Evolutionary conservation across 1,284 basidiomycete genomes (phyloP).

Genomic region (Sporisorium reilianum): DNA sequence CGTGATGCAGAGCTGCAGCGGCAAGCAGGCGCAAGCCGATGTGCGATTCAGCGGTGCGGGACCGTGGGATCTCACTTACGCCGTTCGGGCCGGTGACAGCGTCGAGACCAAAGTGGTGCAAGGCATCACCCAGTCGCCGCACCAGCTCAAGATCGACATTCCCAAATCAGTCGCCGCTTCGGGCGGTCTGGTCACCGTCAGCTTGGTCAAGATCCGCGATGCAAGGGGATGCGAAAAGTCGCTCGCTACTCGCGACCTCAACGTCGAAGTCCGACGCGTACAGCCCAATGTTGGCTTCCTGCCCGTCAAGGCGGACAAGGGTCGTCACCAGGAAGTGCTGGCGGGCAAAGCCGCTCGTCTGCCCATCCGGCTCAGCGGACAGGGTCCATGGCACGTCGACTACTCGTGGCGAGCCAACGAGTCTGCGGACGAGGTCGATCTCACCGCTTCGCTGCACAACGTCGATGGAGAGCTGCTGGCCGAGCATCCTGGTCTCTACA

Average conservation of each 20-base stretch:
- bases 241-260: constrained; percentile 81
- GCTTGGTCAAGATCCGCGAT: constrained; percentile 86
- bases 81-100: constrained; percentile 46
- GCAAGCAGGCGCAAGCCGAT: constrained; percentile 58
- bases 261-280: constrained; percentile 87
- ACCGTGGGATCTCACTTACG: constrained; percentile 65
- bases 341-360: constrained; percentile 77
- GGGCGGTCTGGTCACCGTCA: constrained; percentile 84
- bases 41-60: constrained; percentile 62
- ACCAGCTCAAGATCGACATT: constrained; percentile 68
- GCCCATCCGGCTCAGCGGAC: constrained; percentile 67
- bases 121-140: constrained; percentile 60
- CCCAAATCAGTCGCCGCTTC: constrained; percentile 74
- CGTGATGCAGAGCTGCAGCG: constrained; percentile 65
- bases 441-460: constrained; percentile 73
- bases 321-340: constrained; percentile 76
- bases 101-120: constrained; percentile 49
- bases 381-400: constrained; percentile 74
- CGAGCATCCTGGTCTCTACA: constrained; percentile 79
- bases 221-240: constrained; percentile 85
- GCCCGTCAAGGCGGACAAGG: constrained; percentile 70
- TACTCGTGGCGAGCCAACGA: constrained; percentile 76
- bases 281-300: constrained; percentile 90
- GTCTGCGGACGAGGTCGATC: constrained; percentile 59
- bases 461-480: constrained; percentile 81